Evolutionary conservation across 1,139 yeast genomes (phyloP).

Genomic region (Taiozyma sp.): DNA sequence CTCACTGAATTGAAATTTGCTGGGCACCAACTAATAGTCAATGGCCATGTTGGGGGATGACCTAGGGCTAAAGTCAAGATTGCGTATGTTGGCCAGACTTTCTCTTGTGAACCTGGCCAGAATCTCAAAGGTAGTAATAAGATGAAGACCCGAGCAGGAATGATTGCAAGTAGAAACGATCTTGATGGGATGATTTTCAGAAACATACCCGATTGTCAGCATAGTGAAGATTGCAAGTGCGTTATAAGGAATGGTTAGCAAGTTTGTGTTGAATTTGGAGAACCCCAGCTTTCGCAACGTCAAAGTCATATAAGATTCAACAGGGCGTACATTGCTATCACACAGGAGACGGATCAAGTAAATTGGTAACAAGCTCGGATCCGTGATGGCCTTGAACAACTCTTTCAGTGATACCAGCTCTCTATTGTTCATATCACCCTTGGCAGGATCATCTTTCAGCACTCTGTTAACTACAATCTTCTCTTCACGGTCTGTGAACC

Average conservation of each 20-base stretch:
- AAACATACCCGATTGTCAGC: constrained; percentile 33
- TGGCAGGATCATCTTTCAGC: constrained; percentile 60
- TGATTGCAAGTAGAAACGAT: constrained; percentile 29
- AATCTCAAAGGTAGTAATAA: constrained; percentile 36
- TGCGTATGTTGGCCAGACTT: constrained; percentile 49
- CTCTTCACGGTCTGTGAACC: constrained; percentile 60
- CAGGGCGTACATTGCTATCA: constrained; percentile 41
- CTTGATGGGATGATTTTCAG: constrained; percentile 37
- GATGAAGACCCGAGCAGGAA: constrained; percentile 28
- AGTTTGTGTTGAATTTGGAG: constrained; percentile 46
- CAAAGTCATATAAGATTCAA: constrained; percentile 43
- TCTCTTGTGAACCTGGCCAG: constrained; percentile 44
- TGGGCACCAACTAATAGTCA: constrained; percentile 56
- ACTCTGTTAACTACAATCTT: constrained; percentile 57
- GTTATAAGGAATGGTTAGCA: constrained; percentile 44
- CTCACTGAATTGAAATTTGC: constrained; percentile 55
- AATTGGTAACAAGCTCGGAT: constrained; percentile 58
- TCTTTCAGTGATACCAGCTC: constrained; percentile 40
- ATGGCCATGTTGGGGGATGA: constrained; percentile 45
- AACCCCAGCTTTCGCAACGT: constrained; percentile 50
- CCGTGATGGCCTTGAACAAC: constrained; percentile 35
- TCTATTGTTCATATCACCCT: constrained; percentile 65
- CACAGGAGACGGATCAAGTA: constrained; percentile 43
- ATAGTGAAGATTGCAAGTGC: constrained; percentile 35
- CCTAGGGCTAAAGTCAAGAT: constrained; percentile 40